Conservation (phyloP, 495 filamentous ascomycete species). For the Lasiosphaeria hispida region DNA sequence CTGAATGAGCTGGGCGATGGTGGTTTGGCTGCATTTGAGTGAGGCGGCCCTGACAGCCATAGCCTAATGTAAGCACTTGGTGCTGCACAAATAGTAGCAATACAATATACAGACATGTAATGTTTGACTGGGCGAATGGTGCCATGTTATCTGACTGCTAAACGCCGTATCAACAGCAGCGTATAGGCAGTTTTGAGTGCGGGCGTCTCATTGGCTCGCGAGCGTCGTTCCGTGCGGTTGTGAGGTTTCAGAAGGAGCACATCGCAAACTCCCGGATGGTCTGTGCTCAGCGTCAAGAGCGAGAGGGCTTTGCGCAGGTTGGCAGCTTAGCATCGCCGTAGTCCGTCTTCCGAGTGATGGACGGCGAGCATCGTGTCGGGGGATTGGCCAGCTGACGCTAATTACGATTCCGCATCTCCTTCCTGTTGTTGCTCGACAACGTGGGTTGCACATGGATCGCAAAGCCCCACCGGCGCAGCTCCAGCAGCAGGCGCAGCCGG, state of each 20-base stretch:
- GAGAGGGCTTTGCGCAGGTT: background rate
- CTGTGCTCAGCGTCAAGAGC: background rate
- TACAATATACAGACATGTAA: no score
- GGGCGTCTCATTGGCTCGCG: background rate
- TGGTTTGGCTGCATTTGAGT: no score
- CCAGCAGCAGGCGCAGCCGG: background rate
- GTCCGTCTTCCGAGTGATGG: no score
- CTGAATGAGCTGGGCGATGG: no score
- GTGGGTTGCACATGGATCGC: background rate
- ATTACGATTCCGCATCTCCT: background rate
- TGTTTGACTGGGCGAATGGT: no score
- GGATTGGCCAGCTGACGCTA: background rate
- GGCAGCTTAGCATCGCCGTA: background rate
- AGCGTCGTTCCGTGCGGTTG: background rate
- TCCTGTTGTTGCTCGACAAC: background rate
- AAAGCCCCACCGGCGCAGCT: slow-evolving; percentile 6
- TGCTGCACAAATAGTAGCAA: no score
- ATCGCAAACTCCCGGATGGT: background rate
- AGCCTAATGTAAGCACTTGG: no score
- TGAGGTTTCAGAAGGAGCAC: slow-evolving; percentile 3
- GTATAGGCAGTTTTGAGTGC: background rate
- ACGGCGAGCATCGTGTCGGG: background rate
- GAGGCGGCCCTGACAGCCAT: no score
- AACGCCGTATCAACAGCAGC: slow-evolving; percentile 1
- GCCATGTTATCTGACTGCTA: no score